phyloP scores from a whole-genome alignment of 2,329 filamentous ascomycete genomes.

The Cercospora sp. region DNA sequence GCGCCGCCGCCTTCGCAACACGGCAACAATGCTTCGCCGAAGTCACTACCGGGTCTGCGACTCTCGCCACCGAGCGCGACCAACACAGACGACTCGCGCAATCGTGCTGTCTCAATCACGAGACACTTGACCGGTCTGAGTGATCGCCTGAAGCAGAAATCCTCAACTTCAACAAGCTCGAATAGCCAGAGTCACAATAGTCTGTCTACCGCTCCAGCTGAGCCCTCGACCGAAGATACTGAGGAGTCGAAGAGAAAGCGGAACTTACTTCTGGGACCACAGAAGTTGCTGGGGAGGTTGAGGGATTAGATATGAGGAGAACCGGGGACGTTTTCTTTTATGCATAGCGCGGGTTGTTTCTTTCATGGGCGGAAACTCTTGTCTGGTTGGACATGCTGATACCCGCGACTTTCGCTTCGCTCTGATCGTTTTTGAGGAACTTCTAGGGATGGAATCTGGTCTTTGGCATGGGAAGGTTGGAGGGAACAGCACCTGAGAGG shows the following conservation, averaged over 20 bases:
- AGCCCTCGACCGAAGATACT: constrained; percentile 25
- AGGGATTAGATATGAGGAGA: constrained; percentile 28
- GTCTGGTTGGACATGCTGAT: neutral
- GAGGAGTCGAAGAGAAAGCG: constrained; percentile 44
- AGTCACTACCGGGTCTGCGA: constrained; percentile 3
- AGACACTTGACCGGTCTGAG: constrained; percentile 36
- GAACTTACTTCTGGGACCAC: constrained; percentile 45
- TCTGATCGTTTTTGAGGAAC: neutral
- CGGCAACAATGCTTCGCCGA: constrained; percentile 9
- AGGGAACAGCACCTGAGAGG: constrained; percentile 1
- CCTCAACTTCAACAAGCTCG: constrained; percentile 2
- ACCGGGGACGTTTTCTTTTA: neutral
- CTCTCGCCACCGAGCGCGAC: neutral
- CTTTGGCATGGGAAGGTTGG: neutral
- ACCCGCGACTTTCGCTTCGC: constrained; percentile 9
- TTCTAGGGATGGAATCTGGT: neutral
- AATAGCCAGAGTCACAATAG: constrained; percentile 10
- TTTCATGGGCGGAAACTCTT: neutral
- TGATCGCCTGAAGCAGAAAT: constrained; percentile 31
- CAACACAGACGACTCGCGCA: constrained; percentile 16
- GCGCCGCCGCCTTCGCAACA: neutral
- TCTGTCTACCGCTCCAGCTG: constrained; percentile 3
- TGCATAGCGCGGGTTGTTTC: constrained; percentile 9
- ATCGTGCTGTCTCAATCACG: constrained; percentile 32
- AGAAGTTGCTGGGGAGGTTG: constrained; percentile 44